phyloP scores from a whole-genome alignment of 1,284 basidiomycete genomes.

The Xerocomus amazonicus region DNA sequence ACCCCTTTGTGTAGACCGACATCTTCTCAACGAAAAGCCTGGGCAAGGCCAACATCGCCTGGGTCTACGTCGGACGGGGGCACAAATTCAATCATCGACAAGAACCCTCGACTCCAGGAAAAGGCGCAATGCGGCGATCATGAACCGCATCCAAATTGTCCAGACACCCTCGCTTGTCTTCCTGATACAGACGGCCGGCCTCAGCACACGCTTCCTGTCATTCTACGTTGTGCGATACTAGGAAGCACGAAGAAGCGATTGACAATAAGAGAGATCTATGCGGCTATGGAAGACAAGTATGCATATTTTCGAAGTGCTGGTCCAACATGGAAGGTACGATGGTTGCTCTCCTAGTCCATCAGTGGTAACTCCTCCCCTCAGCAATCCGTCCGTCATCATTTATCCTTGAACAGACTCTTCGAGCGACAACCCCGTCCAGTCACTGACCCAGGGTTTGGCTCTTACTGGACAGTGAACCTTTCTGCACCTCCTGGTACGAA shows the following conservation, averaged over 20 bases:
- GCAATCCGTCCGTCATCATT: constrained; percentile 82
- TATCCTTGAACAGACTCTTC: constrained; percentile 74
- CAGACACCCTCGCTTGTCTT: constrained; percentile 69
- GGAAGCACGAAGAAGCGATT: constrained; percentile 70
- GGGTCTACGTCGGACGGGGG: constrained; percentile 26
- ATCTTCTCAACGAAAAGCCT: constrained; percentile 10
- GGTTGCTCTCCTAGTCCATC: not conserved
- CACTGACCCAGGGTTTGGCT: constrained; percentile 78
- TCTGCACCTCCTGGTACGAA: constrained; percentile 76
- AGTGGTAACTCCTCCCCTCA: constrained; percentile 29
- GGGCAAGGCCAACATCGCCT: constrained; percentile 20
- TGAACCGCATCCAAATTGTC: constrained; percentile 65
- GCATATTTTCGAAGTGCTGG: constrained; percentile 74
- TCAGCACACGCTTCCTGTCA: constrained; percentile 77
- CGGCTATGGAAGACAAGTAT: constrained; percentile 79
- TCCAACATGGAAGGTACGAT: constrained; percentile 71
- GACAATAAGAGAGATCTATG: constrained; percentile 78
- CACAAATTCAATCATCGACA: constrained; percentile 11
- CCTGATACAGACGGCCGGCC: constrained; percentile 73
- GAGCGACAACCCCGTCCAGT: constrained; percentile 75
- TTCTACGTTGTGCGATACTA: constrained; percentile 74
- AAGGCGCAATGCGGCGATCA: constrained; percentile 40
- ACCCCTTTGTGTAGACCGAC: constrained; percentile 26
- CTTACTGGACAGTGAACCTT: constrained; percentile 81
- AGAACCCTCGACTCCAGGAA: constrained; percentile 4